Evolutionary conservation across 306 rosid species (phyloP), one percentile per base, ranked within the genome.

Genomic region (Dalbergia cochinchinensis): DNA sequence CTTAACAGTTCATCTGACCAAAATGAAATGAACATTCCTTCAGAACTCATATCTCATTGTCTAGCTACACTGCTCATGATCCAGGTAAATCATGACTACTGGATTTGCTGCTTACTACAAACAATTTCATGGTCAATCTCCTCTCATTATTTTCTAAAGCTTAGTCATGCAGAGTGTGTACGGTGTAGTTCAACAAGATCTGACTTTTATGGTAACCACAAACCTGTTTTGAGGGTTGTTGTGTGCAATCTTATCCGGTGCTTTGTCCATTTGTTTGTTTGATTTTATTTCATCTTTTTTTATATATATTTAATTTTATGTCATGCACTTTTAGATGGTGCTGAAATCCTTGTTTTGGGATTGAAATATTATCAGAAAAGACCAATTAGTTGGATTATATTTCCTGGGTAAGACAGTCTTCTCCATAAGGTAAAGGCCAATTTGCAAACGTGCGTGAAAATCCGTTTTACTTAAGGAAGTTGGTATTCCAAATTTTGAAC

Each of bases 41-140:
- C 95, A 20, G 95, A 94, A 68, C 95, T 92, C 51, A 91, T 92
- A 71, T 87, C 92, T 81, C 91, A 86, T 74, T 92, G 97, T 88
- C 89, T 92, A 34, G 94, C 97, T 19, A 91, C 95, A 55, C 82
- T 91, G 82, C 84, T 92, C 84, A 88, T 90, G 97, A 91, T 92
- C 88, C 97, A 92, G 99, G 99, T 92, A 86, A 70, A 39, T 74
- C 65, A 66, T 53, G 64, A 6, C 69, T 61, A 39, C 58, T 53
- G 72, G 66, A 60, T 66, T 75, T 71, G 37, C 7, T 34, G 45
- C 80, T 69, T 83, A 8, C 78, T 71, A 45, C 31, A 62, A 73
- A 9, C 42, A 53, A 78, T 85, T 54, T 72, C 54, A 22, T 69
- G 34, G 41, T 53, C 73, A 61, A 39, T 69, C 82, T 70, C 22